These are phyloP conservation scores for Dothideomycetes sp. DNA, from an alignment of 2,329 filamentous ascomycete genomes.

Conservation along the genomic window DNA sequence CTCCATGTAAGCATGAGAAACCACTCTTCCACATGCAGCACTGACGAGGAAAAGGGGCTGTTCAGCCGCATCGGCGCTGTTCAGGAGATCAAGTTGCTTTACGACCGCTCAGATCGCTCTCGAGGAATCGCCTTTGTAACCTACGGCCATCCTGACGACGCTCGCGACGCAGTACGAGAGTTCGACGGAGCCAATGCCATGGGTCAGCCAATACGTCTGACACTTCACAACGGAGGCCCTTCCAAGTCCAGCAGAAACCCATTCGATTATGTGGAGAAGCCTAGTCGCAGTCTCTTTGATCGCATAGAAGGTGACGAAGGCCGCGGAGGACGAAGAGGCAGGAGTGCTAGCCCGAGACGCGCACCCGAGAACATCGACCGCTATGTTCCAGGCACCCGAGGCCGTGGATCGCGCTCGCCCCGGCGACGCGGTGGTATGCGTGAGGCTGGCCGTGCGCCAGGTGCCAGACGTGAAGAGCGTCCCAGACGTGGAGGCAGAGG, in stretches of 20 bases:
- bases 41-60: conserved; percentile 48
- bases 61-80: conserved; percentile 70
- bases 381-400: conserved; percentile 59
- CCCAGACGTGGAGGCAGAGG: conserved; percentile 28
- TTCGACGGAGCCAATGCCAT: conserved; percentile 88
- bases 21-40: background rate
- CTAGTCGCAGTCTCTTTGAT: conserved; percentile 54
- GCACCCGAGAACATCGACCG: conserved; percentile 64
- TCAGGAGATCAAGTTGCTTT: conserved; percentile 57
- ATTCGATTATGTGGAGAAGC: conserved; percentile 39
- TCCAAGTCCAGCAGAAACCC: conserved; percentile 27
- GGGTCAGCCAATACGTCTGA: conserved; percentile 64
- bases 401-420: conserved; percentile 41
- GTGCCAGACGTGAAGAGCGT: conserved; percentile 20
- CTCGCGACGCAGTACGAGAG: conserved; percentile 61
- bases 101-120: conserved; percentile 81
- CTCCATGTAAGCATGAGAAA: conserved; percentile 48
- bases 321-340: conserved; percentile 23
- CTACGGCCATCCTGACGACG: conserved; percentile 61
- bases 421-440: conserved; percentile 36
- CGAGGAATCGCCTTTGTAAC: conserved; percentile 77
- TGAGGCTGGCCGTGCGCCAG: conserved; percentile 36
- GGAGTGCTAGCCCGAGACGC: conserved; percentile 29
- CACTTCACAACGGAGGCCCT: conserved; percentile 43
- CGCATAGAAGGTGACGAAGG: conserved; percentile 39